A percentile compares a stretch with the other conserved stretches of the same genome.
Evolutionary conservation across 768 basidiomycete species (phyloP).

Genomic region (Auriscalpium vulgare): DNA sequence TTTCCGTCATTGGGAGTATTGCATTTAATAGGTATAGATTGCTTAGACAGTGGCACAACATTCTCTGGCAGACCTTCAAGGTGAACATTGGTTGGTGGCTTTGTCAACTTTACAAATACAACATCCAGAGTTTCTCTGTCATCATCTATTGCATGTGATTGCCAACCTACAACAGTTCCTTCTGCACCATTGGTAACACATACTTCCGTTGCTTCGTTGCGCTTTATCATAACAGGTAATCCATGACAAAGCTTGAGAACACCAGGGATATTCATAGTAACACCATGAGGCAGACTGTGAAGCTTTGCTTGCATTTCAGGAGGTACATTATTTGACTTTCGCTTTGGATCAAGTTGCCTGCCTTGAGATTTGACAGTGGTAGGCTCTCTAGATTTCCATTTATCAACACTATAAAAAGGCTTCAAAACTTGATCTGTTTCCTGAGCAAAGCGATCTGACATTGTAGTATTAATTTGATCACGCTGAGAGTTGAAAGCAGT

Average conservation of each 20-base stretch:
- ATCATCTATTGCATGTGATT: neutral
- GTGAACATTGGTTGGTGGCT: constrained; percentile 1
- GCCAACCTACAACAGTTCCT: constrained; percentile 12
- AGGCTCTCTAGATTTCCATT: too few relatives aligned
- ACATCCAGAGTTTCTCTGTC: constrained; percentile 1
- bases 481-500: constrained; percentile 28
- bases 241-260: constrained; percentile 14
- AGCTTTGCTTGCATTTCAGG: constrained; percentile 9
- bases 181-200: constrained; percentile 21
- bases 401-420: constrained; percentile 21
- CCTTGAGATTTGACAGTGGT: neutral
- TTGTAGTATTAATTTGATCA: constrained; percentile 30
- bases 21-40: neutral
- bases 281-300: constrained; percentile 16
- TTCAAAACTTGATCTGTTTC: constrained; percentile 21
- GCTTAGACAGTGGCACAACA: constrained; percentile 12
- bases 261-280: constrained; percentile 13
- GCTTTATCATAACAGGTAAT: constrained; percentile 18
- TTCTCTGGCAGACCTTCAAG: constrained; percentile 12
- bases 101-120: constrained; percentile 12
- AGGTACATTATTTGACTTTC: neutral
- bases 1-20: constrained; percentile 1
- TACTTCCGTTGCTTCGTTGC: constrained; percentile 18
- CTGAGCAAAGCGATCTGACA: constrained; percentile 24
- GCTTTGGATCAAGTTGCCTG: neutral